These are phyloP conservation scores for Alternaria postmessia DNA, from an alignment of 2,329 filamentous ascomycete species.

Conservation along the genomic window DNA sequence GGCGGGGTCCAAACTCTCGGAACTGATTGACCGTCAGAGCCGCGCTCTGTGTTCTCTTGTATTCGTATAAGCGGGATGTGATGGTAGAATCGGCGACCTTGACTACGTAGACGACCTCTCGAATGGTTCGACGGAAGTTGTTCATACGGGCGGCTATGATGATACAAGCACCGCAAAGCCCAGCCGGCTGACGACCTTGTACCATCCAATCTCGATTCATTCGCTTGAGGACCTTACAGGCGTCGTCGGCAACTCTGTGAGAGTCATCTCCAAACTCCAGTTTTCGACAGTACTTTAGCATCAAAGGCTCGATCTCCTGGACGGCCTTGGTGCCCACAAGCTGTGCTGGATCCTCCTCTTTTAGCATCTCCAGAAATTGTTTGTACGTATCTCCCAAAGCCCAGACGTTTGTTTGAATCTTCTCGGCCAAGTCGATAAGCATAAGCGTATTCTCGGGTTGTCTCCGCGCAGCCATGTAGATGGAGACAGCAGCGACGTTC, in stretches of 20 bases:
- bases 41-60: constrained; percentile 84
- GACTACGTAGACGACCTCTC: constrained; percentile 97
- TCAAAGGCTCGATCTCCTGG: constrained; percentile 82
- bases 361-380: constrained; percentile 72
- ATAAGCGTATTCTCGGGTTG: constrained; percentile 83
- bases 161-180: constrained; percentile 91
- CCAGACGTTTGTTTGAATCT: constrained; percentile 87
- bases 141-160: constrained; percentile 97
- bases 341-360: constrained; percentile 65
- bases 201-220: constrained; percentile 99
- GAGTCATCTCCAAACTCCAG: constrained; percentile 88
- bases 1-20: constrained; percentile 68
- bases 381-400: constrained; percentile 91
- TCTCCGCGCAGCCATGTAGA: constrained; percentile 87
- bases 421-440: constrained; percentile 94
- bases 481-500: constrained; percentile 86
- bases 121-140: constrained; percentile 91
- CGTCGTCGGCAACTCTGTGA: constrained; percentile 85
- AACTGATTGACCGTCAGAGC: constrained; percentile 89
- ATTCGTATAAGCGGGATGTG: constrained; percentile 89
- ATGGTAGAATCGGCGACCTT: constrained; percentile 96
- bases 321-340: constrained; percentile 62
- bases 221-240: constrained; percentile 83
- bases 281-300: constrained; percentile 88
- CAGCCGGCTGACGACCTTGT: constrained; percentile 89